These are phyloP conservation scores for Diaporthe nobilis DNA, from an alignment of 2,329 filamentous ascomycete species.

Conservation along the genomic window DNA sequence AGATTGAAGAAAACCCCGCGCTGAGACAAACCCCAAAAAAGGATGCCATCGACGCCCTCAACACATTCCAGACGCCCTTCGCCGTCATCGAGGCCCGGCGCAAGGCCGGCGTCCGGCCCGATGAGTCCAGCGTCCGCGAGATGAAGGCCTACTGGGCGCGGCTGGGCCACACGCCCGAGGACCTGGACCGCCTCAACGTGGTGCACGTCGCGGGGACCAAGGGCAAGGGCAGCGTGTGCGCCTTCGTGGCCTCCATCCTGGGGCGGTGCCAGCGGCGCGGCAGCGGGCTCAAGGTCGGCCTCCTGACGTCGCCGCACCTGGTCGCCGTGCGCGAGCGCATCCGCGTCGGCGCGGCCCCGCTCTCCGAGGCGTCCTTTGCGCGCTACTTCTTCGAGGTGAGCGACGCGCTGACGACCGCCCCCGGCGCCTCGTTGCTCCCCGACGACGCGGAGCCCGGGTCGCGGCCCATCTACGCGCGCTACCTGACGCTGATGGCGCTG, in stretches of 20 bases:
- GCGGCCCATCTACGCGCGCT: conserved; percentile 70
- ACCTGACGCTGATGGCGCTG: conserved; percentile 75
- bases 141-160: conserved; percentile 84
- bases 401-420: conserved; percentile 63
- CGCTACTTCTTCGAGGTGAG: conserved; percentile 79
- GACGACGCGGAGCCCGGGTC: conserved; percentile 52
- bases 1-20: not conserved
- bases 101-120: conserved; percentile 79
- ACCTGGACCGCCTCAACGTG: conserved; percentile 74
- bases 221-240: conserved; percentile 81
- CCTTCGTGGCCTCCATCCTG: conserved; percentile 76
- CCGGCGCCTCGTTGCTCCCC: conserved; percentile 48
- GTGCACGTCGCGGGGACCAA: conserved; percentile 83
- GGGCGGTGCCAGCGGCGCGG: conserved; percentile 58
- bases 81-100: conserved; percentile 83
- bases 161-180: conserved; percentile 78
- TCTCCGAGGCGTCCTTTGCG: conserved; percentile 72
- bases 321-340: conserved; percentile 78
- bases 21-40: conserved; percentile 52
- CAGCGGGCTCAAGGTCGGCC: conserved; percentile 65
- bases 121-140: conserved; percentile 79
- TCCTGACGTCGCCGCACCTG: conserved; percentile 79
- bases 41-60: conserved; percentile 89
- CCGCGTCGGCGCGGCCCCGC: conserved; percentile 70
- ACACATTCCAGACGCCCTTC: conserved; percentile 92